A percentile compares a stretch with the other conserved stretches of the same genome.
Evolutionary conservation across 2,329 filamentous ascomycete species (phyloP).

Genomic region (Claviceps citrina): DNA sequence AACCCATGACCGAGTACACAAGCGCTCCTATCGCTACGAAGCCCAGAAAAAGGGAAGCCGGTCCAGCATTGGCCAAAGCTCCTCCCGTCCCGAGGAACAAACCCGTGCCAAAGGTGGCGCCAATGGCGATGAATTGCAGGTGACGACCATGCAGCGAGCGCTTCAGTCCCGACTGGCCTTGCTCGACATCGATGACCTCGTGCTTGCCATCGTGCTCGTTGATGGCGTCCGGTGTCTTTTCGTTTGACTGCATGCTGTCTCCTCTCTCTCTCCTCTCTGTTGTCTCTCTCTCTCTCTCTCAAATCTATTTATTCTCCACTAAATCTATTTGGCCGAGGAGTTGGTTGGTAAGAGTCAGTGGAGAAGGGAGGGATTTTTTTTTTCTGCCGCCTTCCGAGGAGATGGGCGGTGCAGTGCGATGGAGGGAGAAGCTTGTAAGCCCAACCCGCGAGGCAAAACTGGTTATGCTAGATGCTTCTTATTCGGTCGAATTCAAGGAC

Average conservation of each 20-base stretch:
- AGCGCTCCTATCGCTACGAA: constrained; percentile 56
- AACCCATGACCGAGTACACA: constrained; percentile 58
- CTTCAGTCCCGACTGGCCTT: constrained; percentile 20
- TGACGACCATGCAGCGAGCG: constrained; percentile 25
- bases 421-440: too few species aligned
- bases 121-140: constrained; percentile 35
- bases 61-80: constrained; percentile 47
- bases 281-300: background rate
- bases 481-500: background rate
- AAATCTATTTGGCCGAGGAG: background rate
- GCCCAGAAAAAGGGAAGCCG: constrained; percentile 50
- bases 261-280: background rate
- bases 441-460: too few species aligned
- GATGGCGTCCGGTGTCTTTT: constrained; percentile 4
- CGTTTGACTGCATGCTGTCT: constrained; percentile 3
- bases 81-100: constrained; percentile 54
- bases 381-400: background rate
- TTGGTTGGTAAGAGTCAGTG: background rate
- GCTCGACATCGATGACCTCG: constrained; percentile 16
- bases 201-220: constrained; percentile 1
- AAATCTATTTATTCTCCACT: background rate
- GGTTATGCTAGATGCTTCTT: too few species aligned
- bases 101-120: constrained; percentile 56
- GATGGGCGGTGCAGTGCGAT: background rate
- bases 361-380: background rate